These are phyloP conservation scores for Fraxinus platypoda DNA, from an alignment of 305 asterid species.

Conservation along the genomic window DNA sequence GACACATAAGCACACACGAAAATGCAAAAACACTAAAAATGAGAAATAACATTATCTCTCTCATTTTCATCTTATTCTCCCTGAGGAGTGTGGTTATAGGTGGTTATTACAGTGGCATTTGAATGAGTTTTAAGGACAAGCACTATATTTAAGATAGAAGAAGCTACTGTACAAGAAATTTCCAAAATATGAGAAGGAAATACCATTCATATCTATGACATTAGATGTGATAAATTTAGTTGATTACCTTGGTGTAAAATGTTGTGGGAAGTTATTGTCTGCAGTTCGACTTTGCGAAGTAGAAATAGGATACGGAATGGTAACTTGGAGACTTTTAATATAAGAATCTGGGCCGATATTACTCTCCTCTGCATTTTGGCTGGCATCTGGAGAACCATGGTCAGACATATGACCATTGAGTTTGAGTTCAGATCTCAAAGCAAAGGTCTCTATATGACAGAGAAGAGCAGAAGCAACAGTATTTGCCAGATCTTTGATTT, in stretches of 20 bases:
- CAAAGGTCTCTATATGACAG: slow-evolving; percentile 51
- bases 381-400: slow-evolving; percentile 39
- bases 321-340: slow-evolving; percentile 36
- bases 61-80: not conserved
- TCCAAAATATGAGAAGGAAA: not conserved
- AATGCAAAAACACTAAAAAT: slow-evolving; percentile 1
- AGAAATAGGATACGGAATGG: slow-evolving; percentile 31
- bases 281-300: slow-evolving; percentile 41
- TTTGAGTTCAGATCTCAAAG: slow-evolving; percentile 53
- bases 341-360: slow-evolving; percentile 29
- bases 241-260: slow-evolving; percentile 57
- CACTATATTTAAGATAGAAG: not conserved
- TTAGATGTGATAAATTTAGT: slow-evolving; percentile 20
- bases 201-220: not conserved
- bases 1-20: not conserved
- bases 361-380: slow-evolving; percentile 32
- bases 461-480: slow-evolving; percentile 85
- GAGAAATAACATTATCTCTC: not conserved
- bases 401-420: slow-evolving; percentile 53
- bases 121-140: not conserved
- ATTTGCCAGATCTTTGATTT: slow-evolving; percentile 94
- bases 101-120: not conserved
- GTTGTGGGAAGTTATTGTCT: slow-evolving; percentile 30
- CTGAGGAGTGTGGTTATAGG: not conserved
- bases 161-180: not conserved